Conservation (phyloP, 495 filamentous ascomycete species). For the Aspergillus bertholletiae region DNA sequence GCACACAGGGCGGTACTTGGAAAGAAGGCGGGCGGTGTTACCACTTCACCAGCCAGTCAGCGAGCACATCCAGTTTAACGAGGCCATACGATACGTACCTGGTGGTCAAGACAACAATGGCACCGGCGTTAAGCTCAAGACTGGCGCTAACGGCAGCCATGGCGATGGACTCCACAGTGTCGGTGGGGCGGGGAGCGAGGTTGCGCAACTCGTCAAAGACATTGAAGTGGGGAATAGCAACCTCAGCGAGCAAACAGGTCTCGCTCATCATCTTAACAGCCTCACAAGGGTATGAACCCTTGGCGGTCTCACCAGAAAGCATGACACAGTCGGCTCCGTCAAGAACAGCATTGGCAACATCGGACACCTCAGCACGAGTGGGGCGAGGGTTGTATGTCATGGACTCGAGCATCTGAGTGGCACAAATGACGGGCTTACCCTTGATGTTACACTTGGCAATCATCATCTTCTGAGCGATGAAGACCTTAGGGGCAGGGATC, state of each 20-base stretch:
- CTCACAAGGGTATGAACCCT: constrained; percentile 90
- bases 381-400: constrained; percentile 99
- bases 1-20: constrained; percentile 98
- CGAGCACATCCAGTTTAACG: constrained; percentile 3
- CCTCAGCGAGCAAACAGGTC: constrained; percentile 92
- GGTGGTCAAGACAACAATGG: constrained; percentile 91
- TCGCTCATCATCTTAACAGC: constrained; percentile 97
- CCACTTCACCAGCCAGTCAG: constrained; percentile 54
- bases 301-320: constrained; percentile 98
- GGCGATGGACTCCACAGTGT: constrained; percentile 84
- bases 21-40: constrained; percentile 85
- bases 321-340: constrained; percentile 99
- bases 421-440: constrained; percentile 96
- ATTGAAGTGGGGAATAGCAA: constrained; percentile 92
- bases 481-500: constrained; percentile 96
- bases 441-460: constrained; percentile 99
- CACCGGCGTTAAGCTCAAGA: constrained; percentile 92
- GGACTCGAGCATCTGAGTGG: constrained; percentile 91
- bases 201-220: constrained; percentile 92
- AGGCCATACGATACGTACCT: constrained; percentile 47
- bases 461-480: constrained; percentile 99
- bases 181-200: constrained; percentile 74
- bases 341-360: constrained; percentile 96
- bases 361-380: constrained; percentile 95
- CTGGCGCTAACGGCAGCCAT: constrained; percentile 94